Evolutionary conservation across 2,329 filamentous ascomycete species (phyloP).

Genomic region (Trichothecium sympodiale): DNA sequence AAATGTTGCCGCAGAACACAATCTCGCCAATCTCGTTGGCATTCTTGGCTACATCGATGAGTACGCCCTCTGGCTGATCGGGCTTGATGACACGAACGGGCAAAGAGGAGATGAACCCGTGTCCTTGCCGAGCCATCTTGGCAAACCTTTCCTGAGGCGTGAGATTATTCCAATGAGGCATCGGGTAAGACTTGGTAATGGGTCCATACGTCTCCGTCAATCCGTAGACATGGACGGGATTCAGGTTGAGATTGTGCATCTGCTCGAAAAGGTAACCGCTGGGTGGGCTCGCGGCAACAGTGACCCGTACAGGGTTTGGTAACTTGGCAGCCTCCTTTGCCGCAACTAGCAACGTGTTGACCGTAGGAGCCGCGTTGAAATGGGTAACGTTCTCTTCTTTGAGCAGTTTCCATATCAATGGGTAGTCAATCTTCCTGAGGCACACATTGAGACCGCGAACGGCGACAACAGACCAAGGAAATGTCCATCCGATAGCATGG

Average conservation of each 20-base stretch:
- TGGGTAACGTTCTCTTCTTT: slow-evolving; percentile 84
- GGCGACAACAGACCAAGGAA: slow-evolving; percentile 86
- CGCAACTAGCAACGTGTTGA: slow-evolving; percentile 86
- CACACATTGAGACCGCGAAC: slow-evolving; percentile 93
- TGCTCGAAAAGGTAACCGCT: slow-evolving; percentile 84
- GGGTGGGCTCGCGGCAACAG: slow-evolving; percentile 85
- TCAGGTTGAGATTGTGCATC: slow-evolving; percentile 76
- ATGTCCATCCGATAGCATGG: slow-evolving; percentile 69
- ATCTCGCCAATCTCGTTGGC: slow-evolving; percentile 46
- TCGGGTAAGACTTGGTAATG: slow-evolving; percentile 84
- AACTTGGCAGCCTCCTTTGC: slow-evolving; percentile 63
- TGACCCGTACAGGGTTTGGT: slow-evolving; percentile 65
- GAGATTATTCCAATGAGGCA: slow-evolving; percentile 74
- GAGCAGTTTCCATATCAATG: slow-evolving; percentile 79
- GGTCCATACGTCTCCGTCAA: slow-evolving; percentile 85
- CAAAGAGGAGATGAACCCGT: slow-evolving; percentile 77
- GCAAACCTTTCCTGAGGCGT: slow-evolving; percentile 67
- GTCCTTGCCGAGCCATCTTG: slow-evolving; percentile 87
- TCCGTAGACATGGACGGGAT: slow-evolving; percentile 90
- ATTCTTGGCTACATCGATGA: slow-evolving; percentile 35
- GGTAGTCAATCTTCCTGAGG: slow-evolving; percentile 88
- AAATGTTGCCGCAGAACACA: slow-evolving; percentile 85
- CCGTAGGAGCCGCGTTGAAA: slow-evolving; percentile 91
- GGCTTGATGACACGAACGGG: slow-evolving; percentile 75
- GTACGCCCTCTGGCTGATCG: slow-evolving; percentile 52